Percentiles rank a stretch among this genome's conserved stretches.
Conservation (phyloP, 2,329 filamentous ascomycete species). For the Epichloe coenophiala region DNA sequence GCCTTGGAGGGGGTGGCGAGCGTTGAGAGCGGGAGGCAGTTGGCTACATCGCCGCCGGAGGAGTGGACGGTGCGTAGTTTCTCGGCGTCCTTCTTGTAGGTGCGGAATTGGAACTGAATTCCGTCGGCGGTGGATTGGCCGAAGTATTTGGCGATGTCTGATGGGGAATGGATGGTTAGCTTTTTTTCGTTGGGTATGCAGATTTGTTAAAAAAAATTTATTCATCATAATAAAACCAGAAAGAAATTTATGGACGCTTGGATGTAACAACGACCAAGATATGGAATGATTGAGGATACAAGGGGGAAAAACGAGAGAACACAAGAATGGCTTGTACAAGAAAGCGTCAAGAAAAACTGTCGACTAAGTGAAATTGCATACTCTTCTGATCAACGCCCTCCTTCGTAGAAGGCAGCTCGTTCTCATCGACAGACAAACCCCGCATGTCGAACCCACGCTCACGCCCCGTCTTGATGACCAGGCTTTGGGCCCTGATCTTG, state of each 20-base stretch:
- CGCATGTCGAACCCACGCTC: constrained; percentile 27
- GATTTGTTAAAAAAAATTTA: too few species aligned
- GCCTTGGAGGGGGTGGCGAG: constrained; percentile 19
- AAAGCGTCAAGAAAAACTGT: background rate
- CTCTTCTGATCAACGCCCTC: constrained; percentile 27
- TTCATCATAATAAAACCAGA: background rate
- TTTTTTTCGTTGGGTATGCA: background rate
- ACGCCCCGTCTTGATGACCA: constrained; percentile 24
- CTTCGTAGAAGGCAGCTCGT: constrained; percentile 23
- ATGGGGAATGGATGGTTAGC: constrained; percentile 3
- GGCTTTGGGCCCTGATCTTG: constrained; percentile 28
- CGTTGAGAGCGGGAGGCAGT: constrained; percentile 19
- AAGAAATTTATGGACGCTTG: background rate
- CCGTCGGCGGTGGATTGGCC: constrained; percentile 44
- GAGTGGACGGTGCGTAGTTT: constrained; percentile 30
- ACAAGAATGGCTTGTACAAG: background rate
- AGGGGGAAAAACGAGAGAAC: background rate
- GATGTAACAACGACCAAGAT: background rate
- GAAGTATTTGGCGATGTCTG: constrained; percentile 47
- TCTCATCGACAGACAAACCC: constrained; percentile 23
- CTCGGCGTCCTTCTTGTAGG: constrained; percentile 39
- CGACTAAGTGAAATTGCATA: constrained; percentile 14
- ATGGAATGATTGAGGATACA: background rate
- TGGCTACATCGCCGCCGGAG: constrained; percentile 31
- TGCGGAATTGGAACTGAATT: constrained; percentile 47